phyloP scores from a whole-genome alignment of 2,329 filamentous ascomycete genomes.

The Zasmidium cellare region DNA sequence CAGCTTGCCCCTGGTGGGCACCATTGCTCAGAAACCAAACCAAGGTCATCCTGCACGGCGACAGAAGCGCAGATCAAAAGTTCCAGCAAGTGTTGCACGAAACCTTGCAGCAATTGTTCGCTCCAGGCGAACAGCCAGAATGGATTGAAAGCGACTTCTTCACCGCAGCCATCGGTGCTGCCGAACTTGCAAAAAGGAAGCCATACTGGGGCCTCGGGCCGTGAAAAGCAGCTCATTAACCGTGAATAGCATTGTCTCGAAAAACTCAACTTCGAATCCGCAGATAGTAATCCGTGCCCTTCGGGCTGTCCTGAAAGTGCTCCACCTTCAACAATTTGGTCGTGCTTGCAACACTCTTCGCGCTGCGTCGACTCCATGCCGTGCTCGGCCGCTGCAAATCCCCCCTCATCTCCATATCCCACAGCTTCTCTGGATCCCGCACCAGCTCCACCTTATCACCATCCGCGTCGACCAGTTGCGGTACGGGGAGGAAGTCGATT shows the following conservation, averaged over 20 bases:
- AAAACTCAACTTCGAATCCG: not conserved
- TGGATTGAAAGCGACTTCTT: constrained; percentile 10
- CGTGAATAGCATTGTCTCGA: not conserved
- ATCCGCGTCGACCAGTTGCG: not conserved
- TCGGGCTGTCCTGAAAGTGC: not conserved
- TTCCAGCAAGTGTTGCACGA: not conserved
- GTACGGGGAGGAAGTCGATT: constrained; percentile 74
- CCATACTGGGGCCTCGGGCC: constrained; percentile 5
- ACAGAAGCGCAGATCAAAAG: not conserved
- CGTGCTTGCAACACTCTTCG: not conserved
- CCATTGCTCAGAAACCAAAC: not conserved
- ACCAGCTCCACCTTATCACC: not conserved
- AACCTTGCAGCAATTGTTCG: not conserved
- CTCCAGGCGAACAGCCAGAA: not conserved
- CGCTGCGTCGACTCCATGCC: not conserved
- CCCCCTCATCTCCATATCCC: not conserved
- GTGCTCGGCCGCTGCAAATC: not conserved
- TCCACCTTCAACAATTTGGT: not conserved
- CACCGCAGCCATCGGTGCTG: constrained; percentile 10
- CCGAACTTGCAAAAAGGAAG: constrained; percentile 11
- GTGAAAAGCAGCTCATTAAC: not conserved
- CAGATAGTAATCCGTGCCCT: not conserved
- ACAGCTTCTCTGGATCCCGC: constrained; percentile 2
- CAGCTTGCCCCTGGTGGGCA: not conserved
- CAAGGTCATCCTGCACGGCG: constrained; percentile 7